Base-by-base conservation (phyloP, 495 filamentous ascomycete species). In the Aspergillus panamensis region DNA sequence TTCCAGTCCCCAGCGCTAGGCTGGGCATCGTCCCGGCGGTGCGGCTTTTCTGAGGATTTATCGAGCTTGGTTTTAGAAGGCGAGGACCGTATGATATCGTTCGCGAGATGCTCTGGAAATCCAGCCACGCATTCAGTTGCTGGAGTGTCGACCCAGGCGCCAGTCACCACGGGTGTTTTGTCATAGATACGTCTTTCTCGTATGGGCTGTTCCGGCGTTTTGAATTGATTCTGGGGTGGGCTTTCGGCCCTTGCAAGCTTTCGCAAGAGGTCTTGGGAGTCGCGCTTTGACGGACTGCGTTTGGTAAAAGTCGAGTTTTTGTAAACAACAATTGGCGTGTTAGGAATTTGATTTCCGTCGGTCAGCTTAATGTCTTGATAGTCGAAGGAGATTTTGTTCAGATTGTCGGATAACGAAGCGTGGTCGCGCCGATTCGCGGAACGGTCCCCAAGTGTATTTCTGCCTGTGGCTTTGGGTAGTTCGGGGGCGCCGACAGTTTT, bases 241-340 rank as follows among this genome's bases (percentile, higher is more conserved):
- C 80, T 88, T 19, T 85, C 80, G 17, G 81, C 80, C 63, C 83
- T 76, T 3, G 87, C 83, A 7, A 92, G 74, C 51, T 77, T 81
- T 48, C 81, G 81, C 57, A 91, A 76, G 32, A 91, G 68, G 53
- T 87, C 84, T 32, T 81, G 80, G 0, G 88, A 88, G 62, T 89
- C 87, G 49, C 82, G 77, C 53, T 73, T 74, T 16, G 64, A 58
- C 9, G 77, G 66, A 29, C 58, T 72, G 48, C 69, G 66, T 52
- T 64, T 69, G 48, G 31, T 70, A 49, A 71, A 72, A 30, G 59
- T 66, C 6, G 72, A 67, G 19, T 62, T 74, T 53, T 68, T 81
- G 60, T 77, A 84, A 39, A 83, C 68, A 9, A 77, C 70, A 49
- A 84, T 71, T 2, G 86, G 82, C 0, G 82, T 83, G 58, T 85